These are phyloP conservation scores for Blastocystis hominis DNA, from an alignment of 352 stramenopile genomes.

Conservation along the genomic window DNA sequence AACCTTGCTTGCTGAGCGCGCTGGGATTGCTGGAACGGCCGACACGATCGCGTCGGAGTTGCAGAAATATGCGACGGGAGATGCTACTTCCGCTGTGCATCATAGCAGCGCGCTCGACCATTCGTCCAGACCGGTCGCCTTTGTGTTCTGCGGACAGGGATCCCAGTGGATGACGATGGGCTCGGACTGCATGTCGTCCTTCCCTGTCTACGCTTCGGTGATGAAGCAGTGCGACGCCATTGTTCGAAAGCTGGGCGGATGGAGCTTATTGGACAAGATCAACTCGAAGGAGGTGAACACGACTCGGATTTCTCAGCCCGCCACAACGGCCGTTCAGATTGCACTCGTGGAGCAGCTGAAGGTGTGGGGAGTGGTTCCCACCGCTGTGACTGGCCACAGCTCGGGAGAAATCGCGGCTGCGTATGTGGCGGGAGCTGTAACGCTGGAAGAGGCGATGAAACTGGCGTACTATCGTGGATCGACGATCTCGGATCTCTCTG, in stretches of 20 bases:
- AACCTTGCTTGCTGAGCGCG: constrained; percentile 19
- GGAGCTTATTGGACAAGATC: constrained; percentile 31
- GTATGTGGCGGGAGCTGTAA: constrained; percentile 49
- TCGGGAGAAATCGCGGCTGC: constrained; percentile 55
- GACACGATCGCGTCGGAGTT: neutral
- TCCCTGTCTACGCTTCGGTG: constrained; percentile 4
- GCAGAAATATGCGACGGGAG: neutral
- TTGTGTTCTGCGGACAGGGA: constrained; percentile 55
- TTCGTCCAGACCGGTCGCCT: neutral
- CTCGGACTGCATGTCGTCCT: neutral
- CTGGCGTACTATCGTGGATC: constrained; percentile 54
- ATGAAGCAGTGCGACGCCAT: neutral
- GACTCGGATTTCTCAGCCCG: constrained; percentile 47
- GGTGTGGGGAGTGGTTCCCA: neutral
- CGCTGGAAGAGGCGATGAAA: constrained; percentile 57
- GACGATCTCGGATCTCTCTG: constrained; percentile 9
- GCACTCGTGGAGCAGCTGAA: constrained; percentile 48
- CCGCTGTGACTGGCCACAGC: constrained; percentile 36
- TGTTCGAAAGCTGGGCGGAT: constrained; percentile 21
- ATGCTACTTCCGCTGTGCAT: neutral
- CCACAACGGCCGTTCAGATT: constrained; percentile 56
- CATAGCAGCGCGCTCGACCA: neutral
- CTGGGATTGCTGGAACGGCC: neutral
- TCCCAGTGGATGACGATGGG: constrained; percentile 52
- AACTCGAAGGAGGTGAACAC: constrained; percentile 14